Base-by-base conservation (phyloP, 208 protist species). In the Leishmania major region DNA sequence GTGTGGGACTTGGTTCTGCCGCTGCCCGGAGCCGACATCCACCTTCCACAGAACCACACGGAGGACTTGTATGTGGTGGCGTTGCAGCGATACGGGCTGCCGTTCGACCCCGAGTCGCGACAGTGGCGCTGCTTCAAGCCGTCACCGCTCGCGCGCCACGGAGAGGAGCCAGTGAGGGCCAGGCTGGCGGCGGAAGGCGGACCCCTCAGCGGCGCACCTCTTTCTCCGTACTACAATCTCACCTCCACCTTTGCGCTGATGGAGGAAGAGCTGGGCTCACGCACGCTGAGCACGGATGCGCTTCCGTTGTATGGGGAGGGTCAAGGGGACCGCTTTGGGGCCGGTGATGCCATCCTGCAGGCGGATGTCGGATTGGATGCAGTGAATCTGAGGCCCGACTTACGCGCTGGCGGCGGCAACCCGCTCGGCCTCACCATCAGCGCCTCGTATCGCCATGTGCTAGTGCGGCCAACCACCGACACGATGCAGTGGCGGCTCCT, bases 11-110 rank as follows among this genome's bases (percentile, higher is more conserved):
- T 97, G 45, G 78, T 96, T 31, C 88, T 97, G 69, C 95, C 95
- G 11, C 79, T 96, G 25, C 95, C 95, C 15, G 95, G 95, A 59
- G 92, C 92, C 22, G 85, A 84, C 31, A 85, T 96, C 25, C 79
- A 87, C 47, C 87, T 97, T 51, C 95, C 95, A 70, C 87, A 96
- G 59, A 97, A 97, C 83, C 91, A 97, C 86, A 96, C 95, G 13
- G 84, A 92, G 60, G 93, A 96, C 66, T 78, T 97, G 11, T 97
- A 96, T 84, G 87, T 96, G 71, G 89, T 95, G 35, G 94, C 93
- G 49, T 81, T 97, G 78, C 89, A 95, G 79, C 90, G 90, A 3
- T 91, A 93, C 69, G 95, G 95, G 31, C 90, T 97, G 73, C 75
- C 87, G 0, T 96, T 96, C 60, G 90, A 97, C 72, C 88, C 95